Conservation (phyloP, 306 rosid genomes). For the barrel medic (Medicago truncatula) region DNA sequence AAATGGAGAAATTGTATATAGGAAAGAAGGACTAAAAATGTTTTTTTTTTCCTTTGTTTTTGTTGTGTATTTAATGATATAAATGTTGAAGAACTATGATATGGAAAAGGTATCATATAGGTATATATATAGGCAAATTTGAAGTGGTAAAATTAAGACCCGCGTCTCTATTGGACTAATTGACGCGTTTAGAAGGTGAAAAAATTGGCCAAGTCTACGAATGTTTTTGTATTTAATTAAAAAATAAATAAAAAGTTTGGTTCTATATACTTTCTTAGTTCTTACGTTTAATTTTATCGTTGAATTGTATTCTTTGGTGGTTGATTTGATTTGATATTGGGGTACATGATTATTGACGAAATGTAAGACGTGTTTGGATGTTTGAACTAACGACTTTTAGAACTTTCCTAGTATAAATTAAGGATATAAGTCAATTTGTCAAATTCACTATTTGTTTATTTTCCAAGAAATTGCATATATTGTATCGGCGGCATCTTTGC, state of each 20-base stretch:
- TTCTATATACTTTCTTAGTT: neutral
- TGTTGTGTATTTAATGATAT: neutral
- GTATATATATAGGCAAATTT: constrained; percentile 37
- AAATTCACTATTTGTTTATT: constrained; percentile 13
- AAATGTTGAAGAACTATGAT: constrained; percentile 26
- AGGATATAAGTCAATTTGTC: constrained; percentile 38
- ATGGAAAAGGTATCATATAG: neutral
- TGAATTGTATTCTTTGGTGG: constrained; percentile 28
- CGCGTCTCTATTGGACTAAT: constrained; percentile 31
- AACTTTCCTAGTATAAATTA: constrained; percentile 30
- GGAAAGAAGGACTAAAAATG: neutral
- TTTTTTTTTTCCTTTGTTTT: neutral
- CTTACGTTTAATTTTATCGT: constrained; percentile 13
- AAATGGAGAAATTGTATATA: neutral
- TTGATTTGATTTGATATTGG: constrained; percentile 20
- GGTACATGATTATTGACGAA: constrained; percentile 17
- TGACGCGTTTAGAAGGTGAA: constrained; percentile 44
- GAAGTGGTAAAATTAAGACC: neutral
- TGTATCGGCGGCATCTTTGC: constrained; percentile 25
- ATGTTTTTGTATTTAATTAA: neutral
- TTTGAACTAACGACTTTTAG: constrained; percentile 21
- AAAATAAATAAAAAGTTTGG: neutral
- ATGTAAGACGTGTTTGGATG: constrained; percentile 44
- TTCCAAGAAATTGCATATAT: neutral
- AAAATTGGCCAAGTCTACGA: constrained; percentile 20